A percentile compares a stretch with the other conserved stretches of the same genome.
Conservation (phyloP, 2,329 filamentous ascomycete species). For the Pezicula rhizophila region DNA sequence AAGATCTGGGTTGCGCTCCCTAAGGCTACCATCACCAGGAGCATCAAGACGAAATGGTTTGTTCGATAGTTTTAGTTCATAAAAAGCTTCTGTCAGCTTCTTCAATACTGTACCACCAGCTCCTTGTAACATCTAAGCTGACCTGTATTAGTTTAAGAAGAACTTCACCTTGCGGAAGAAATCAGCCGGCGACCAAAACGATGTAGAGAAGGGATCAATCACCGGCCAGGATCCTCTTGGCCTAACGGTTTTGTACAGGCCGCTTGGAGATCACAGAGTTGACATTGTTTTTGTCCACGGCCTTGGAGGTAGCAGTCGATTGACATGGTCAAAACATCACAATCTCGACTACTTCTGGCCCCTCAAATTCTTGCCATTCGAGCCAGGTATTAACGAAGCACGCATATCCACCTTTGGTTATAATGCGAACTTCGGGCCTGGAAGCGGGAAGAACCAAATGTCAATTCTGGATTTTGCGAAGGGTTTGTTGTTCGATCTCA, state of each 20-base stretch:
- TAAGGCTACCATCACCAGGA: too few relatives aligned
- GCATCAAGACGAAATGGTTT: too few relatives aligned
- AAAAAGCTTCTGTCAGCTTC: too few relatives aligned
- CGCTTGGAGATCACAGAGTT: neutral
- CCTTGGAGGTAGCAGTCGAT: slow-evolving; percentile 28
- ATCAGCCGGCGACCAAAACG: too few relatives aligned
- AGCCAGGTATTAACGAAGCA: slow-evolving; percentile 23
- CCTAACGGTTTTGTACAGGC: neutral
- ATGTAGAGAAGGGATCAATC: too few relatives aligned
- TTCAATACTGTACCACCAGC: too few relatives aligned
- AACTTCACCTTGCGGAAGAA: too few relatives aligned
- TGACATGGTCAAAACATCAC: slow-evolving; percentile 28
- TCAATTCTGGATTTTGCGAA: slow-evolving; percentile 4
- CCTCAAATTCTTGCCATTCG: slow-evolving; percentile 25
- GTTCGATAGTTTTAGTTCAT: too few relatives aligned
- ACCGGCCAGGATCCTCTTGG: slow-evolving; percentile 7
- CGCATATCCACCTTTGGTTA: slow-evolving; percentile 1
- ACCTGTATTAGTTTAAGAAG: too few relatives aligned
- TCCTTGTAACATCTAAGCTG: too few relatives aligned
- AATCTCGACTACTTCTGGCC: slow-evolving; percentile 29
- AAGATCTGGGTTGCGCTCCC: too few relatives aligned
- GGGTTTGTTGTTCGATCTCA: slow-evolving; percentile 9
- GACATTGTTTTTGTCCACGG: slow-evolving; percentile 32
- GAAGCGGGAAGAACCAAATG: slow-evolving; percentile 15
- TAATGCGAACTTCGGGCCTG: neutral